phyloP scores from a whole-genome alignment of 306 rosid species.

The Nissolia schottii region DNA sequence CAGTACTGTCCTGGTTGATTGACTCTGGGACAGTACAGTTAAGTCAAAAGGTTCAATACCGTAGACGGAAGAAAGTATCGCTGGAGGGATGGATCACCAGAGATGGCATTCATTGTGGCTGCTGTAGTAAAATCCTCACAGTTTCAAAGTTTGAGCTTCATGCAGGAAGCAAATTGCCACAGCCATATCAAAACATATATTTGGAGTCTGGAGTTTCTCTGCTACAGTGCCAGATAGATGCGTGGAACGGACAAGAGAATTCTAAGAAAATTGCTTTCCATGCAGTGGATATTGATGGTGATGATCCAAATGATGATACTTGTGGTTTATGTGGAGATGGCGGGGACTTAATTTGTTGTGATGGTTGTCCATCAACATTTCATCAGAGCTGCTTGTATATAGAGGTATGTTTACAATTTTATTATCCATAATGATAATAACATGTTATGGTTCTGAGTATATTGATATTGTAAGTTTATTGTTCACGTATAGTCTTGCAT shows the following conservation, averaged over 20 bases:
- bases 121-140: slow-evolving; percentile 94
- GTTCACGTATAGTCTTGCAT: neutral
- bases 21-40: slow-evolving; percentile 76
- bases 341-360: slow-evolving; percentile 94
- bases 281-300: slow-evolving; percentile 66
- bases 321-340: slow-evolving; percentile 97
- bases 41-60: slow-evolving; percentile 89
- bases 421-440: slow-evolving; percentile 5
- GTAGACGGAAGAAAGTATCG: slow-evolving; percentile 68
- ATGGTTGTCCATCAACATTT: slow-evolving; percentile 95
- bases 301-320: slow-evolving; percentile 96
- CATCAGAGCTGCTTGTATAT: slow-evolving; percentile 84
- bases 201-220: slow-evolving; percentile 93
- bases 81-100: slow-evolving; percentile 95
- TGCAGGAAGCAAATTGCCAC: slow-evolving; percentile 90
- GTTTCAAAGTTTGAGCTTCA: slow-evolving; percentile 92
- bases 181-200: slow-evolving; percentile 87
- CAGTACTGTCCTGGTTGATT: slow-evolving; percentile 89
- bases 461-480: neutral
- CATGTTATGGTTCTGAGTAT: neutral
- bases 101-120: slow-evolving; percentile 93
- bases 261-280: slow-evolving; percentile 57
- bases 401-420: slow-evolving; percentile 40
- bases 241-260: slow-evolving; percentile 77
- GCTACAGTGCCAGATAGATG: slow-evolving; percentile 84